phyloP scores from a whole-genome alignment of 371 early-diverging fungal genomes.

The Mucor racemosus region DNA sequence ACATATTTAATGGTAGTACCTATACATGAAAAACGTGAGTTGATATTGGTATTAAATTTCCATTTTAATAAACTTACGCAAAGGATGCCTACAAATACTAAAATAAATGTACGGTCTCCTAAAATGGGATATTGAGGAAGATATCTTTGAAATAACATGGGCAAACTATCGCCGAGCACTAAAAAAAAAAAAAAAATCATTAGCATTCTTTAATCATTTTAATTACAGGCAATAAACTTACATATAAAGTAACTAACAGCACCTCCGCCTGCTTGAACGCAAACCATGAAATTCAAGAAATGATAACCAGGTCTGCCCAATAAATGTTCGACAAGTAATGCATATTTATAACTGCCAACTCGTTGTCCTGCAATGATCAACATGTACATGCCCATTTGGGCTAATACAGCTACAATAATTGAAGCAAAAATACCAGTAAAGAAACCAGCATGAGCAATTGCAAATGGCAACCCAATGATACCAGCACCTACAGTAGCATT shows the following conservation, averaged over 20 bases:
- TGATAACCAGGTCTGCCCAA: conserved; percentile 58
- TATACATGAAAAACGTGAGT: conserved; percentile 14
- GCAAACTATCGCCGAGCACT: conserved; percentile 64
- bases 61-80: conserved; percentile 36
- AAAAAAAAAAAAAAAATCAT: background rate
- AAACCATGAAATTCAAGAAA: conserved; percentile 56
- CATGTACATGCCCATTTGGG: conserved; percentile 58
- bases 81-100: conserved; percentile 42
- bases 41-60: background rate
- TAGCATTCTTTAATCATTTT: background rate
- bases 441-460: conserved; percentile 58
- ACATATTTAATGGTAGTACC: conserved; percentile 57
- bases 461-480: conserved; percentile 54
- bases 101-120: conserved; percentile 44
- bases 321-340: conserved; percentile 56
- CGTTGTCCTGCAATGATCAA: conserved; percentile 58
- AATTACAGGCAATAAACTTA: conserved; percentile 17
- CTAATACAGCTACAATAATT: conserved; percentile 50
- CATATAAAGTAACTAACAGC: conserved; percentile 58
- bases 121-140: conserved; percentile 41
- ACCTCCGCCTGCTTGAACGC: conserved; percentile 55
- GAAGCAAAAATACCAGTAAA: conserved; percentile 55
- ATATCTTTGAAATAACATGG: conserved; percentile 51
- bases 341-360: conserved; percentile 56
- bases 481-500: conserved; percentile 70